Evolutionary conservation across 2,329 filamentous ascomycete genomes (phyloP), one percentile per base, ranked within the genome.

Genomic region (Aspergillus sp.): DNA sequence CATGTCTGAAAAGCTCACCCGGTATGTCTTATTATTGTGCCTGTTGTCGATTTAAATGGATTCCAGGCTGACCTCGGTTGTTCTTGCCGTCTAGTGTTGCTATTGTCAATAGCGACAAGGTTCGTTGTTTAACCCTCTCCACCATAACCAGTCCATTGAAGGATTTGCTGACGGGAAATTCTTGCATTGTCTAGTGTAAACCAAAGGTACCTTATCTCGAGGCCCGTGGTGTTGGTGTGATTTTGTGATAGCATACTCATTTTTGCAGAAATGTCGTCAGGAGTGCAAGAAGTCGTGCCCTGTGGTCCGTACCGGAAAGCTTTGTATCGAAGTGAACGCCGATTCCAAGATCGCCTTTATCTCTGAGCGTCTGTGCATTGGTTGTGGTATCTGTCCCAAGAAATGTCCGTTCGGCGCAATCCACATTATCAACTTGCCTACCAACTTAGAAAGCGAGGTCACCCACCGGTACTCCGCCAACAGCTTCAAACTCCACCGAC

Each of bases 371-470:
- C 82, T 96, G 52, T 96, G 91, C 69, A 96, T 97, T 63, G 93
- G 93, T 71, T 98, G 94, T 67, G 94, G 93, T 83, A 98, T 98
- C 75, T 98, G 94, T 72, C 89, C 91, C 40, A 98, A 98, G 78
- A 97, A 97, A 72, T 98, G 93, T 71, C 93, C 93, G 10, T 98
- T 98, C 72, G 86, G 90, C 65, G 93, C 93, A 56, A 98, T 98
- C 73, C 94, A 91, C 70, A 98, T 98, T 71, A 98, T 98, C 88
- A 98, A 98, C 77, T 76, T 98, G 78, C 93, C 94, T 59, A 98
- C 93, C 69, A 98, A 98, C 74, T 85, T 98, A 71, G 93, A 98
- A 72, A 94, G 86, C 57, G 87, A 97, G 70, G 89, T 98, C 64
- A 97, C 93, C 58, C 94, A 98, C 71, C 86, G 93, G 67, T 98